Evolutionary conservation across 331 rosid genomes (phyloP).

Genomic region (Spiraea crenata): DNA sequence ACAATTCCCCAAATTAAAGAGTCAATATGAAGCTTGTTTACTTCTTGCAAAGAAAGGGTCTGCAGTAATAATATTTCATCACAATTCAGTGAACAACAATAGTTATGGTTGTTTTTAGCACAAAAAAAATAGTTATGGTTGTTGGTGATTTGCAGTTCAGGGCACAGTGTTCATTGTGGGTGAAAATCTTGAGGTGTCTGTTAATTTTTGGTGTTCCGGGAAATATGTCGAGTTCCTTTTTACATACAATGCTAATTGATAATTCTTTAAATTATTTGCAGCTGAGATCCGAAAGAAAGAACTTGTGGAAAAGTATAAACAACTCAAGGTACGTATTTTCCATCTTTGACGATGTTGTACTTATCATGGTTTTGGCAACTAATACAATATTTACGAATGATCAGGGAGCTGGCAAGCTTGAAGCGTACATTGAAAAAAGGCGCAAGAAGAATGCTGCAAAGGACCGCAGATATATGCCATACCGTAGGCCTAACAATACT

Average conservation of each 20-base stretch:
- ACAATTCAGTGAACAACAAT: too few species aligned
- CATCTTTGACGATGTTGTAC: neutral
- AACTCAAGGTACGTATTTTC: conserved; percentile 58
- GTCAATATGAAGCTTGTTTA: too few species aligned
- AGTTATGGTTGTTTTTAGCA: too few species aligned
- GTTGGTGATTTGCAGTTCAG: too few species aligned
- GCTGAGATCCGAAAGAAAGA: conserved; percentile 69
- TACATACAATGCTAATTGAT: neutral
- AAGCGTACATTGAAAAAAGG: conserved; percentile 62
- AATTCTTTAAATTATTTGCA: conserved; percentile 31
- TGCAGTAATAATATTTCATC: too few species aligned
- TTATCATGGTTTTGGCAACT: neutral
- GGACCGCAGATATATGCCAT: conserved; percentile 75
- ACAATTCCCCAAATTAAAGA: too few species aligned
- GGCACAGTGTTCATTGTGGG: too few species aligned
- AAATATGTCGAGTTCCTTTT: neutral
- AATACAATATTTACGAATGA: neutral
- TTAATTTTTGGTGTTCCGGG: neutral
- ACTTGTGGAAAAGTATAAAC: conserved; percentile 57
- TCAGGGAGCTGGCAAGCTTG: conserved; percentile 76
- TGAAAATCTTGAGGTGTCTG: too few species aligned
- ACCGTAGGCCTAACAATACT: conserved; percentile 46
- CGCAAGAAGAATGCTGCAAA: conserved; percentile 84
- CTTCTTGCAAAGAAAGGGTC: too few species aligned
- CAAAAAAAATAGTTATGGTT: too few species aligned